These are phyloP conservation scores for Nakaseomyces sp. DNA, from an alignment of 1,139 yeast genomes.

Conservation along the genomic window DNA sequence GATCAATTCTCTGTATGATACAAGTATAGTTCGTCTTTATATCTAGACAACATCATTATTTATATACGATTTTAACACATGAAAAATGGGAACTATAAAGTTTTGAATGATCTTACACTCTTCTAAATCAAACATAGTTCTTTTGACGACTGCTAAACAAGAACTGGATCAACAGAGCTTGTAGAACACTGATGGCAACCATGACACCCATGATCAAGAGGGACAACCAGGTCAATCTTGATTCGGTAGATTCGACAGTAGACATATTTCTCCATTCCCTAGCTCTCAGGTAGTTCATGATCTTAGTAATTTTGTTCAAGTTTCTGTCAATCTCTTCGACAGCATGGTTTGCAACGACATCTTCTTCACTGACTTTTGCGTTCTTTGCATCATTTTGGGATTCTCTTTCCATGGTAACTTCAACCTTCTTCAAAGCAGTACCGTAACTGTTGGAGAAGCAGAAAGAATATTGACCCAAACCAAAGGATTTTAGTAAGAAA, in stretches of 20 bases:
- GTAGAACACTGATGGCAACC: slow-evolving; percentile 58
- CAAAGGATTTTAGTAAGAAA: slow-evolving; percentile 43
- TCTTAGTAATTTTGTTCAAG: slow-evolving; percentile 49
- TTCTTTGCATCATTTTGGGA: slow-evolving; percentile 21
- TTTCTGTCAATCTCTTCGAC: slow-evolving; percentile 52
- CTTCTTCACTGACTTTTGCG: slow-evolving; percentile 43
- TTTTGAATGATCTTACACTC: too few species aligned
- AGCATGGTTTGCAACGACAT: slow-evolving; percentile 46
- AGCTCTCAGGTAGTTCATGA: slow-evolving; percentile 57
- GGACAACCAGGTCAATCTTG: slow-evolving; percentile 56
- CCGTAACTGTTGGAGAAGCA: slow-evolving; percentile 61
- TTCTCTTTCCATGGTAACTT: slow-evolving; percentile 51
- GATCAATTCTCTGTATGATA: too few species aligned
- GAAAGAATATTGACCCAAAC: slow-evolving; percentile 55
- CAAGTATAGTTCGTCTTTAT: too few species aligned
- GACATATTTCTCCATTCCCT: slow-evolving; percentile 70
- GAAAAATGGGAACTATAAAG: too few species aligned
- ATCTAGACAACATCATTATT: too few species aligned
- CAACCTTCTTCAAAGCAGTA: slow-evolving; percentile 57
- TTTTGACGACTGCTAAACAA: slow-evolving; percentile 35
- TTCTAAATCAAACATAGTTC: slow-evolving; percentile 31
- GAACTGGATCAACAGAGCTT: slow-evolving; percentile 50
- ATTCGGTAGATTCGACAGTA: slow-evolving; percentile 57
- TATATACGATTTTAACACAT: too few species aligned
- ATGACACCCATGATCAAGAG: slow-evolving; percentile 51